Evolutionary conservation across 2,329 filamentous ascomycete species (phyloP), one percentile per base, ranked within the genome.

Genomic region (Stagonosporopsis cucurbitacearum): DNA sequence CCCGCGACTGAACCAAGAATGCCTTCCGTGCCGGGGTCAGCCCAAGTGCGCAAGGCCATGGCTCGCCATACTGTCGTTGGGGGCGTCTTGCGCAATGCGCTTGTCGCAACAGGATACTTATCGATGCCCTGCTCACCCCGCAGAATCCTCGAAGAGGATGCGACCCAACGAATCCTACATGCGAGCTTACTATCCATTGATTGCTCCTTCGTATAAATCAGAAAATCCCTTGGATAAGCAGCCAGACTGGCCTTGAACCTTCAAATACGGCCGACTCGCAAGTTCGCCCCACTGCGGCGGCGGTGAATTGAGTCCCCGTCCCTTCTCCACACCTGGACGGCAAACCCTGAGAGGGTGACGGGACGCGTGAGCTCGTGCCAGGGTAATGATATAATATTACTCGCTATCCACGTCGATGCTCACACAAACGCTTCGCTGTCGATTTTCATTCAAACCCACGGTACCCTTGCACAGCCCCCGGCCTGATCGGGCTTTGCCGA

Each of bases 401-500:
- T 59, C 60, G 56, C 55, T 53, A 45, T 59, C 60, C 60, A 61
- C 64, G 50, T 60, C 60, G 57, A 52, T 67, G 52, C 58, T 57
- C 60, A 60, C 60, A 57, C 60, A 59, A 59, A 59, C 63, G 63
- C 62, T 59, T 66, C 63, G 65, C 61, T 63, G 62, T 65, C 58
- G 54, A 65, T 64, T 66, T 59, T 63, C 60, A 52, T 57, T 60
- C 52, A 17, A 41, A 46, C 51, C 58, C 49, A 52, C 62, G 50
- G 61, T 57, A 69, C 46, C 66, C 64, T 65, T 64, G 68, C 70
- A 71, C 61, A 67, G 68, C 68, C 68, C 67, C 66, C 70, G 65
- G 36, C 25, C 32, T 41, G 63, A 54, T 65, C 61, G 63, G 62
- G 63, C 68, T 61, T 65, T 62, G 66, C 67, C 68, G 68, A 68